Base-by-base conservation (phyloP, 257 asterid genomes). In the Perilla frutescens region DNA sequence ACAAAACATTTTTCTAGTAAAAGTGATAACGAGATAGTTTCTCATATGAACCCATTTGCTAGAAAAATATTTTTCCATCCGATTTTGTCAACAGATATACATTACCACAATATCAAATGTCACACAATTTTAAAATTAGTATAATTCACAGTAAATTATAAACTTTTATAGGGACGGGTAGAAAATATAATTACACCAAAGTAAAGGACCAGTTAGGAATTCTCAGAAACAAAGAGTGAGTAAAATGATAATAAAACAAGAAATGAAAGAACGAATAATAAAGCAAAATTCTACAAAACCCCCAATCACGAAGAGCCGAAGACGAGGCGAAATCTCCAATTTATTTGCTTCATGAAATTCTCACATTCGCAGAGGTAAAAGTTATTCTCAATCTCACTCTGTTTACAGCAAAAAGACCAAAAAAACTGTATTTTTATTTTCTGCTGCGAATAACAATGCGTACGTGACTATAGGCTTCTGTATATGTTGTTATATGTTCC, bases 261-360 rank as follows among this genome's bases (percentile, higher is more conserved):
- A 20, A 20, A 44, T 2, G 20, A 45, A 44, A 3, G 7, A 31
- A 26, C 0, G 14, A 40, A 12, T 66, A 75, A 8, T 1, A 57
- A 15, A 34, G 56, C 68, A 47, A 66, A 75, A 65, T 58, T 47
- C 26, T 67, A 7, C 55, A n/a, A 43, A 64, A 58, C 14, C 58
- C 74, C 77, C 43, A 40, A 40, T 32, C 15, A 50, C 54, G 48
- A 44, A 71, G 43, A 64, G 13, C 43, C 54, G 48, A 44, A 71
- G 43, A 64, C 49, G 66, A 32, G 62, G 32, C 74, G 59, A 66
- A 66, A 58, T 43, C 56, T 51, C 56, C 73, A 64, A 37, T 64
- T 65, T 51, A 8, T 3, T 60, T 36, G 78, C 70, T 56, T 45
- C 72, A 60, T 78, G 79, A 67, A 20, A 66, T 60, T 48, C 37